Evolutionary conservation across 2,329 filamentous ascomycete genomes (phyloP).

Genomic region (Colletotrichum salicis): DNA sequence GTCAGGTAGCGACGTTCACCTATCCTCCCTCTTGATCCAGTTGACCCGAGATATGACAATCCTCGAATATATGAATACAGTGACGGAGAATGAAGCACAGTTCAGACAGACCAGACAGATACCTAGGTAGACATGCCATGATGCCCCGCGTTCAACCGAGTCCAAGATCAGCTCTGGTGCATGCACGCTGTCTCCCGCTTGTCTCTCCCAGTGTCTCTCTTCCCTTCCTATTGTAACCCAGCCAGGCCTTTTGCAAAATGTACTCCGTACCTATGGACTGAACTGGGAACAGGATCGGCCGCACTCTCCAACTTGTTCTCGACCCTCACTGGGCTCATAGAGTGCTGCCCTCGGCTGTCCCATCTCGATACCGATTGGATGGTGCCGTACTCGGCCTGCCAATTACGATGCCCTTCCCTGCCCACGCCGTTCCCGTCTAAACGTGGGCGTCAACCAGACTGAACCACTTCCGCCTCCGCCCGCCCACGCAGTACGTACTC

Average conservation of each 20-base stretch:
- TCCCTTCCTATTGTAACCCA: not conserved
- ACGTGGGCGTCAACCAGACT: conserved; percentile 27
- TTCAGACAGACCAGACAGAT: not conserved
- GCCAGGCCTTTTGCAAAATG: not conserved
- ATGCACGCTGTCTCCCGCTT: not conserved
- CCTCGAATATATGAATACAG: not conserved
- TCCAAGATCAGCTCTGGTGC: not conserved
- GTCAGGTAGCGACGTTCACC: not conserved
- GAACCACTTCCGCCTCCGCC: conserved; percentile 28
- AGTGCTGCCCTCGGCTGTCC: conserved; percentile 2
- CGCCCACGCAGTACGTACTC: not conserved
- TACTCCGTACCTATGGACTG: not conserved
- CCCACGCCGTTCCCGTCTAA: conserved; percentile 34
- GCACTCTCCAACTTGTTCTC: not conserved
- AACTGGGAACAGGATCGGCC: not conserved
- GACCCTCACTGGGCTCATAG: not conserved
- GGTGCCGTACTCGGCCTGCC: conserved; percentile 9
- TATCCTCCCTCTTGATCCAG: not conserved
- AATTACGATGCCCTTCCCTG: conserved; percentile 8
- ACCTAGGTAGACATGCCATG: too few species aligned
- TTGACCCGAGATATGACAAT: not conserved
- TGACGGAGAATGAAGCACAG: not conserved
- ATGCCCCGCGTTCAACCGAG: not conserved
- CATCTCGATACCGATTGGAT: conserved; percentile 5
- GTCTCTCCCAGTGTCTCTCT: not conserved